Percentiles rank a stretch among this genome's conserved stretches.
Conservation (phyloP, 371 early-diverging fungal species). For the Saksenaea oblongispora region DNA sequence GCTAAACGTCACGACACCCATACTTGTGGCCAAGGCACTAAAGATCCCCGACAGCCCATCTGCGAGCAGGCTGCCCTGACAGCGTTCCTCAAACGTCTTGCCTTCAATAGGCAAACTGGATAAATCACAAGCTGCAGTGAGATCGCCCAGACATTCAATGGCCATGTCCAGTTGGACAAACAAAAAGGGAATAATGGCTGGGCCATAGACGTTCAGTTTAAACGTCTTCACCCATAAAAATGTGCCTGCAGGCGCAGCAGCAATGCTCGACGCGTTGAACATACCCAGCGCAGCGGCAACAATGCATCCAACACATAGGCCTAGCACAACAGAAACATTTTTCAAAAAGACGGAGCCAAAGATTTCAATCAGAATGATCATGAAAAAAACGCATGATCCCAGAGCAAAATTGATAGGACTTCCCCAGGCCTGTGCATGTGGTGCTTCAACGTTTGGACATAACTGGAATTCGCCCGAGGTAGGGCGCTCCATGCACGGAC, state of each 20-base stretch:
- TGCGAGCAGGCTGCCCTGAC: conserved; percentile 62
- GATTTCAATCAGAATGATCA: conserved; percentile 57
- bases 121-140: conserved; percentile 64
- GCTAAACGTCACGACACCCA: conserved; percentile 60
- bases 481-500: conserved; percentile 44
- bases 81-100: conserved; percentile 54
- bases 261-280: conserved; percentile 43
- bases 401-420: conserved; percentile 50
- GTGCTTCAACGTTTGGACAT: conserved; percentile 44
- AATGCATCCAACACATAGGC: conserved; percentile 56
- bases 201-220: conserved; percentile 51
- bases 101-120: conserved; percentile 58
- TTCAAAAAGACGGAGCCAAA: conserved; percentile 62
- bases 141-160: conserved; percentile 57
- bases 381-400: conserved; percentile 56
- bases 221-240: conserved; percentile 64
- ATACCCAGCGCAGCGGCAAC: conserved; percentile 60
- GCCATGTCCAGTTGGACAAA: conserved; percentile 56
- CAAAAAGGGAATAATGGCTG: conserved; percentile 58
- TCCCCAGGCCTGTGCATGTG: conserved; percentile 58
- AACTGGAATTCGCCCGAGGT: conserved; percentile 26
- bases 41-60: conserved; percentile 57
- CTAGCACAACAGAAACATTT: conserved; percentile 59
- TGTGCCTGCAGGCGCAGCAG: conserved; percentile 52
- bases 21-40: conserved; percentile 52